These are phyloP conservation scores for Fusarium torreyae DNA, from an alignment of 2,329 filamentous ascomycete genomes.

Conservation along the genomic window DNA sequence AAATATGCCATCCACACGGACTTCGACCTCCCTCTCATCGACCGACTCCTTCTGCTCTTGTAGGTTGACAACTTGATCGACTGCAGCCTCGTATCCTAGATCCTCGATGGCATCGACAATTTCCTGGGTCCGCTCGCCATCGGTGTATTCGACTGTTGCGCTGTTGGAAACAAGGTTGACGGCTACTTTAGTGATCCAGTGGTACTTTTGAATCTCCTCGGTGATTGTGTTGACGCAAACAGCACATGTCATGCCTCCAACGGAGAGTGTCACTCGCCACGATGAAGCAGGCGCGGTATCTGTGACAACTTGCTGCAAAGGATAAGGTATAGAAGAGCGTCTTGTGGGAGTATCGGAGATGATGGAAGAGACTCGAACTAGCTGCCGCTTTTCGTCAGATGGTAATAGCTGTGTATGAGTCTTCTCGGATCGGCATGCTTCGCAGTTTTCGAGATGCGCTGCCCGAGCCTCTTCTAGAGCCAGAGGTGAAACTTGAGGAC, in stretches of 20 bases:
- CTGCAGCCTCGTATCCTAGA: slow-evolving; percentile 75
- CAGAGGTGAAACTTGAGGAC: slow-evolving; percentile 44
- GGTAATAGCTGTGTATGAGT: background rate
- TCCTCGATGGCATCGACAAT: slow-evolving; percentile 68
- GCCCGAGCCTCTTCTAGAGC: slow-evolving; percentile 46
- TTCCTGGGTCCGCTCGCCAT: slow-evolving; percentile 51
- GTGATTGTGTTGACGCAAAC: slow-evolving; percentile 77
- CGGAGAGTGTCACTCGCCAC: slow-evolving; percentile 69
- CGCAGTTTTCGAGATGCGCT: slow-evolving; percentile 58
- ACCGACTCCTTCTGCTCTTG: slow-evolving; percentile 58
- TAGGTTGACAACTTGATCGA: slow-evolving; percentile 66
- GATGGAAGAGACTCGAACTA: slow-evolving; percentile 25
- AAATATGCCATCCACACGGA: slow-evolving; percentile 80
- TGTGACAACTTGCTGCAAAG: slow-evolving; percentile 47
- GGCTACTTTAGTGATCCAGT: slow-evolving; percentile 70
- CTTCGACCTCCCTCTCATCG: slow-evolving; percentile 71
- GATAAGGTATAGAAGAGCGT: slow-evolving; percentile 18
- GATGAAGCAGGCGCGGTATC: slow-evolving; percentile 24
- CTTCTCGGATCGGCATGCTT: slow-evolving; percentile 52
- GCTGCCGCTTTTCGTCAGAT: slow-evolving; percentile 22
- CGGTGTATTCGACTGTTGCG: slow-evolving; percentile 71
- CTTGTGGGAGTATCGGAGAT: slow-evolving; percentile 25
- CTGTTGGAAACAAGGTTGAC: slow-evolving; percentile 79
- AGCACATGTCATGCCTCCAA: slow-evolving; percentile 82
- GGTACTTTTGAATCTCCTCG: slow-evolving; percentile 67